Percentiles rank a stretch among this genome's conserved stretches.
Evolutionary conservation across 441 rosid genomes (phyloP).

Genomic region (Syzygium malaccense): DNA sequence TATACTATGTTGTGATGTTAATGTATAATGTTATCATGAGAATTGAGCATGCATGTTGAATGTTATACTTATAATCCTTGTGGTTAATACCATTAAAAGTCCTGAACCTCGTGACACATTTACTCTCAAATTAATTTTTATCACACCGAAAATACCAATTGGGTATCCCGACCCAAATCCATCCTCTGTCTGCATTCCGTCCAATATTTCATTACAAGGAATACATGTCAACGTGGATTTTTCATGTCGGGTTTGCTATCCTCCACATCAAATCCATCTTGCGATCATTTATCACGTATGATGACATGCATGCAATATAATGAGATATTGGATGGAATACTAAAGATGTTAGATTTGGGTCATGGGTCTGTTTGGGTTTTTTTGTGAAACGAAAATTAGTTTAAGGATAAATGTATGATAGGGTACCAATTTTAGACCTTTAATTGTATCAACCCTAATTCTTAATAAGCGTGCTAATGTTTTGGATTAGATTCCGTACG

Average conservation of each 20-base stretch:
- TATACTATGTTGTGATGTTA: background rate
- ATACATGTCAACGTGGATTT: fast-evolving
- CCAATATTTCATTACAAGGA: fast-evolving
- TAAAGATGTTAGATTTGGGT: background rate
- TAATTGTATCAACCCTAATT: background rate
- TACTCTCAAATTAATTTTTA: background rate
- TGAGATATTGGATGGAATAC: background rate
- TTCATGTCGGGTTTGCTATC: fast-evolving
- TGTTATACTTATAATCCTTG: background rate
- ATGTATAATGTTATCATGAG: background rate
- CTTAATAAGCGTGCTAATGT: background rate
- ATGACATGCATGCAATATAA: background rate
- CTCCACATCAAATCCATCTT: background rate
- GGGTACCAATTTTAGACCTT: background rate
- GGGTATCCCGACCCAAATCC: background rate
- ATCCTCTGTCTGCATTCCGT: background rate
- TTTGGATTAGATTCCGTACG: background rate
- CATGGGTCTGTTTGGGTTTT: fast-evolving
- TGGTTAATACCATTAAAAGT: background rate
- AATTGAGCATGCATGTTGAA: background rate
- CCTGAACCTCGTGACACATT: fast-evolving
- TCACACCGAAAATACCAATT: background rate
- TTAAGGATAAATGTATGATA: background rate
- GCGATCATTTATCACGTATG: fast-evolving
- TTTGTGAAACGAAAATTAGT: background rate